These are phyloP conservation scores for Cryphonectria parasitica DNA, from an alignment of 2,329 filamentous ascomycete species.

Conservation along the genomic window DNA sequence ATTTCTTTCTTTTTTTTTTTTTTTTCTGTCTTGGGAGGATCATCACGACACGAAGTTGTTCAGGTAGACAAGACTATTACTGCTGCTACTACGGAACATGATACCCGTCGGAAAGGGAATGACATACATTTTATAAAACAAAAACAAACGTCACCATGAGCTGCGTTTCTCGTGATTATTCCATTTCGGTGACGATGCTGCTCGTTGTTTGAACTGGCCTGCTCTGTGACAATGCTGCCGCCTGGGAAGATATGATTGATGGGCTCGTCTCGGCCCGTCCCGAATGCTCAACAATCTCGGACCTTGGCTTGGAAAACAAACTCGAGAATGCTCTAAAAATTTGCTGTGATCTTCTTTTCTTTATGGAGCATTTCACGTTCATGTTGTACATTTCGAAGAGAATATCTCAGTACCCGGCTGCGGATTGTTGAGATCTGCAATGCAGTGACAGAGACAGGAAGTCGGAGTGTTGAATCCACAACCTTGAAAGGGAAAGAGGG, in stretches of 20 bases:
- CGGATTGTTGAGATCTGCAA: neutral
- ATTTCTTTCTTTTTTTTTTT: neutral
- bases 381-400: neutral
- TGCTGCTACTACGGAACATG: slow-evolving; percentile 19
- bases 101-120: slow-evolving; percentile 25
- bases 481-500: neutral
- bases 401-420: neutral
- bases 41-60: slow-evolving; percentile 16
- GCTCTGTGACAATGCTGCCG: too few species aligned
- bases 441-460: neutral
- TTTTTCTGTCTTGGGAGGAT: neutral
- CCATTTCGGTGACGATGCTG: neutral
- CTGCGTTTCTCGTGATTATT: neutral
- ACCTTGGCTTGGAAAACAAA: neutral
- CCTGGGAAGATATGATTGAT: neutral
- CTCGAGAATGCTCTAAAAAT: neutral
- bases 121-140: slow-evolving; percentile 8
- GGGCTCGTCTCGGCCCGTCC: slow-evolving; percentile 8
- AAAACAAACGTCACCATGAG: neutral
- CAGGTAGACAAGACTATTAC: slow-evolving; percentile 17
- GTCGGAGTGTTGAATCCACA: neutral
- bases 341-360: neutral
- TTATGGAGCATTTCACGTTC: neutral
- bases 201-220: neutral
- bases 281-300: neutral